These are phyloP conservation scores for Starmerella cellae DNA, from an alignment of 805 yeast genomes.

Conservation along the genomic window DNA sequence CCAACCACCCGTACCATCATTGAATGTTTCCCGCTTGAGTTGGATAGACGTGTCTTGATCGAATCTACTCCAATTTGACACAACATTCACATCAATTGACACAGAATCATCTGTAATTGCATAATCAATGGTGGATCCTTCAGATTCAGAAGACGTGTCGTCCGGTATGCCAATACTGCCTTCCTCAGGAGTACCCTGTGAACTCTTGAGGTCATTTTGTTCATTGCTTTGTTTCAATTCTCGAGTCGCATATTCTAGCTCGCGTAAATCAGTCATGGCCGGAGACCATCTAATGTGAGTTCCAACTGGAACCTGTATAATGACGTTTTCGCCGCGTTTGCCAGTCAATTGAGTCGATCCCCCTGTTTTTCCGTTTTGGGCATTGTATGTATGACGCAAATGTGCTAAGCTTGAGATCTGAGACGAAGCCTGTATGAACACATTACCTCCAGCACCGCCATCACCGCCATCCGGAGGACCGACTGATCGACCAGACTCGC, in stretches of 20 bases:
- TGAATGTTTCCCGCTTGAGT: conserved; percentile 46
- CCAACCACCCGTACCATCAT: conserved; percentile 73
- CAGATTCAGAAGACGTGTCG: not conserved
- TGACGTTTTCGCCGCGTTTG: conserved; percentile 61
- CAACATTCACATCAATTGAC: conserved; percentile 12
- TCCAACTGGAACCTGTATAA: conserved; percentile 84
- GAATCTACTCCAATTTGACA: conserved; percentile 17
- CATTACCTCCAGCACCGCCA: conserved; percentile 86
- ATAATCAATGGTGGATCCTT: not conserved
- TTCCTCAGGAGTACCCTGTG: conserved; percentile 1
- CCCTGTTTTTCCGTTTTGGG: conserved; percentile 62
- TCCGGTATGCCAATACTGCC: not conserved
- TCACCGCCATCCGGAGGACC: conserved; percentile 99
- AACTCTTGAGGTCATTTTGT: not conserved
- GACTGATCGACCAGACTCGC: conserved; percentile 69
- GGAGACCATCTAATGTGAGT: conserved; percentile 62
- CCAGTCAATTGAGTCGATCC: conserved; percentile 73
- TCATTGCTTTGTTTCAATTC: conserved; percentile 18
- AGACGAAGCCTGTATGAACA: conserved; percentile 68
- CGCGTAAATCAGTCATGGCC: conserved; percentile 11
- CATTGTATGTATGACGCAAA: conserved; percentile 52
- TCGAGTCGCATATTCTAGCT: conserved; percentile 12
- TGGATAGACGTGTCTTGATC: conserved; percentile 30
- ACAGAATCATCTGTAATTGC: not conserved
- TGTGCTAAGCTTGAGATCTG: conserved; percentile 61